Evolutionary conservation across 257 asterid genomes (phyloP).

Genomic region (Solanum bulbocastanum): DNA sequence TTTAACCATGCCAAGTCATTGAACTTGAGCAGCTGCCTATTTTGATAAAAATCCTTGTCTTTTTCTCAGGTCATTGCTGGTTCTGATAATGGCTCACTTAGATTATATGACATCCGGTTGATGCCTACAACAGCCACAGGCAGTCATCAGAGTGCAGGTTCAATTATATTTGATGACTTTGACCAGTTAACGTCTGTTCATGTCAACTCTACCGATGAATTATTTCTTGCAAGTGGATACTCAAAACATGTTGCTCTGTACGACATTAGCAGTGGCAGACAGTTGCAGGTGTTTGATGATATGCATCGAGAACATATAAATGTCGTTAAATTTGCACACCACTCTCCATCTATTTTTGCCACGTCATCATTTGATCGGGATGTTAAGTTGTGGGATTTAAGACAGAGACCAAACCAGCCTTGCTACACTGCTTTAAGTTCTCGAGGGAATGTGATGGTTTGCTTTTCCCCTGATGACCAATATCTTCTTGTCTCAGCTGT

Average conservation of each 20-base stretch:
- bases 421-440: slow-evolving; percentile 80
- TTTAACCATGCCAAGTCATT: neutral
- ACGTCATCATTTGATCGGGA: slow-evolving; percentile 87
- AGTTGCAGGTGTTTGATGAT: slow-evolving; percentile 67
- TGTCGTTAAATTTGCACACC: slow-evolving; percentile 90
- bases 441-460: slow-evolving; percentile 90
- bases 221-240: slow-evolving; percentile 92
- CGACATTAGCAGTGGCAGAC: slow-evolving; percentile 63
- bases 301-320: slow-evolving; percentile 85
- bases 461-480: slow-evolving; percentile 91
- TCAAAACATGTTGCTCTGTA: slow-evolving; percentile 75
- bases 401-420: slow-evolving; percentile 66
- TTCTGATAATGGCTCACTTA: slow-evolving; percentile 83
- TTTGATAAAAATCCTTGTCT: neutral
- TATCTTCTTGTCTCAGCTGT: slow-evolving; percentile 93
- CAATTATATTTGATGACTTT: slow-evolving; percentile 64
- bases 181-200: slow-evolving; percentile 93
- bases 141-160: slow-evolving; percentile 22
- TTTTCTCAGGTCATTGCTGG: slow-evolving; percentile 85
- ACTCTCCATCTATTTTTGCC: slow-evolving; percentile 78
- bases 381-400: slow-evolving; percentile 90
- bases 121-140: slow-evolving; percentile 37
- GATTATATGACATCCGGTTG: slow-evolving; percentile 54
- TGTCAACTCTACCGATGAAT: slow-evolving; percentile 82
- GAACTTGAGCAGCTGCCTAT: neutral